A percentile compares a stretch with the other conserved stretches of the same genome.
Evolutionary conservation across 2,329 filamentous ascomycete genomes (phyloP).

Genomic region (Epichloe sp.): DNA sequence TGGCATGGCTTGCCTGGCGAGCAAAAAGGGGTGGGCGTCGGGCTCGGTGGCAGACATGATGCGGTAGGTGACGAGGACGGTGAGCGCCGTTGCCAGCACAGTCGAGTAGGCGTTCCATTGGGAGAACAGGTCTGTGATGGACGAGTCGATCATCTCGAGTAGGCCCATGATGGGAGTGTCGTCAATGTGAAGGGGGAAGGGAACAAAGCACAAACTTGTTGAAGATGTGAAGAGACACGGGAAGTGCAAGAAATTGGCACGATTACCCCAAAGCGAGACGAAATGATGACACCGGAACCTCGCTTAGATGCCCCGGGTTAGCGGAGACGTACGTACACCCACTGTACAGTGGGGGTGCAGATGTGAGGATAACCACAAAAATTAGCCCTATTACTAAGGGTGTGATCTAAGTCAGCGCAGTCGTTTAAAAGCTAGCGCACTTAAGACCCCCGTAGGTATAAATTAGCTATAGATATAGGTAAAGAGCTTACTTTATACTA

Average conservation of each 20-base stretch:
- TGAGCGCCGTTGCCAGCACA: slow-evolving; percentile 49
- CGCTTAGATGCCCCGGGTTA: not conserved
- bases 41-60: slow-evolving; percentile 63
- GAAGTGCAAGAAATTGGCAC: not conserved
- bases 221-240: not conserved
- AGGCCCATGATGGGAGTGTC: slow-evolving; percentile 22
- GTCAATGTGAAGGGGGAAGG: not conserved
- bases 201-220: not conserved
- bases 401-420: no score
- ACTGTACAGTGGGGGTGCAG: no score
- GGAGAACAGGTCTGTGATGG: slow-evolving; percentile 53
- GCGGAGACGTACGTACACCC: no score
- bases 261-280: not conserved
- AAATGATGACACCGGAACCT: not conserved
- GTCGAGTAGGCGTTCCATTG: slow-evolving; percentile 80
- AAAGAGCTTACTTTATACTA: no score
- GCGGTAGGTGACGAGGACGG: slow-evolving; percentile 56
- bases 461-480: no score
- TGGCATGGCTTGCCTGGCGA: slow-evolving; percentile 69
- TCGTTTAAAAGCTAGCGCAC: no score
- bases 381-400: no score
- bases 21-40: slow-evolving; percentile 87
- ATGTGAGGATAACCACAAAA: no score
- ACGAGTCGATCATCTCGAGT: slow-evolving; percentile 54
- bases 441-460: no score